Conservation (phyloP, 1,139 yeast species). For the Sugiyamaella sp. region DNA sequence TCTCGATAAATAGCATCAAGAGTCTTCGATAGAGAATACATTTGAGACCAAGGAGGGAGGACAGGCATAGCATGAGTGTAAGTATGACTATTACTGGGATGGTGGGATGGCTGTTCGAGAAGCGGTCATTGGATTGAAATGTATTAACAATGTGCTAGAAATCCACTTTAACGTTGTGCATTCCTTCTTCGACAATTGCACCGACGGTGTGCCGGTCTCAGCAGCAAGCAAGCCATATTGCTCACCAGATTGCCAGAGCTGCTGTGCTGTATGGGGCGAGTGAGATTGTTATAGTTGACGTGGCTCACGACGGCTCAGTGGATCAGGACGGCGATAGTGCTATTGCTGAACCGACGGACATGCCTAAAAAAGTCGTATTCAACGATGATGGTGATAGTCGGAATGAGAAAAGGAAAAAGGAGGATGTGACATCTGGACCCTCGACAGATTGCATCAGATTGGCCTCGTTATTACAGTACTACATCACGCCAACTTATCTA, state of each 20-base stretch:
- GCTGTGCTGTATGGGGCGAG: conserved; percentile 69
- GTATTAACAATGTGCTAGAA: conserved; percentile 11
- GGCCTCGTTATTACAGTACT: conserved; percentile 75
- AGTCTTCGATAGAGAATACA: neutral
- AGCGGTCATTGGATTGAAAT: neutral
- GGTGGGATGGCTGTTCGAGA: neutral
- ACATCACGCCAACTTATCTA: conserved; percentile 85
- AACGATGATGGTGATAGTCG: conserved; percentile 31
- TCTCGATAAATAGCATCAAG: neutral
- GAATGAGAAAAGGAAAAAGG: conserved; percentile 24
- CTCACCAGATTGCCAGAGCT: conserved; percentile 78
- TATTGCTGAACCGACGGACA: conserved; percentile 21
- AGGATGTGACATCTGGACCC: conserved; percentile 27
- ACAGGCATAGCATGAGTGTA: conserved; percentile 4
- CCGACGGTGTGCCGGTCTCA: conserved; percentile 64
- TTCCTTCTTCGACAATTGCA: conserved; percentile 57
- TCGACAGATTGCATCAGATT: conserved; percentile 54
- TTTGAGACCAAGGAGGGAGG: neutral
- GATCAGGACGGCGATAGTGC: conserved; percentile 42
- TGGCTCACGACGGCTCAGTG: conserved; percentile 35
- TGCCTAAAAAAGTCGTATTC: conserved; percentile 35
- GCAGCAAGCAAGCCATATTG: conserved; percentile 70
- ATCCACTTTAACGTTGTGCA: conserved; percentile 50
- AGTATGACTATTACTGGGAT: neutral
- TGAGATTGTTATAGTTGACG: conserved; percentile 66